Base-by-base conservation (phyloP, 352 stramenopile genomes). In the Pythium phragmitis region DNA sequence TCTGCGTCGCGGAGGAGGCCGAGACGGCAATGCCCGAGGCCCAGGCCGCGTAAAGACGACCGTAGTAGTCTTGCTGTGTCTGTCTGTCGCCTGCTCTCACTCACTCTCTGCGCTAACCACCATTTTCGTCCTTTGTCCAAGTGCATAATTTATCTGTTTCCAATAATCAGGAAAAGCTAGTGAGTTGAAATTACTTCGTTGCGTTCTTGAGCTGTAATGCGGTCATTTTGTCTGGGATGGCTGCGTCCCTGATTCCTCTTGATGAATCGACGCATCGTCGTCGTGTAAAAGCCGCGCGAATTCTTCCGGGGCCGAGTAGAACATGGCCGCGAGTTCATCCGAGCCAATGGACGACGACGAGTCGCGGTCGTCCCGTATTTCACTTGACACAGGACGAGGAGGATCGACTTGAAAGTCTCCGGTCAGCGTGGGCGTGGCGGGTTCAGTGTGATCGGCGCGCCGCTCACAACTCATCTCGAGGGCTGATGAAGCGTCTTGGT, bases 21-120 rank as follows among this genome's bases (percentile, higher is more conserved):
- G 21, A 21, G 21, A 21, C 57, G 14, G 39, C n/a, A 8, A 19
- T 30, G 26, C 19, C 26, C 1, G 52, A 60, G 0, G 60, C 69
- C 4, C 58, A 65, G 14, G 56, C 48, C 4, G 69, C 69, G 28
- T 75, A 50, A 73, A 16, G 5, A 17, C 21, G 46, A 17, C 12
- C 30, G 17, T 30, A 1, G 45, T 28, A 30, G 23, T 51, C 19
- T 21, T 54, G 7, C 26, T 45, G 9, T 43, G 4, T 43, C 21
- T 12, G 4, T 34, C 16, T 13, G 36, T 55, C 26, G 21, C 28
- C 13, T 54, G 42, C 13, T 39, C 19, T 53, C 39, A 17, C 30
- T 51, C 34, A 37, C 19, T 12, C 16, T 48, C 14, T 48, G 42
- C 17, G 17, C 14, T 6, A 48, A 8, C 12, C 12, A 3, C 42